Evolutionary conservation across 2,329 filamentous ascomycete genomes (phyloP), one percentile per base, ranked within the genome.

Genomic region (Domatiomyces globalis): DNA sequence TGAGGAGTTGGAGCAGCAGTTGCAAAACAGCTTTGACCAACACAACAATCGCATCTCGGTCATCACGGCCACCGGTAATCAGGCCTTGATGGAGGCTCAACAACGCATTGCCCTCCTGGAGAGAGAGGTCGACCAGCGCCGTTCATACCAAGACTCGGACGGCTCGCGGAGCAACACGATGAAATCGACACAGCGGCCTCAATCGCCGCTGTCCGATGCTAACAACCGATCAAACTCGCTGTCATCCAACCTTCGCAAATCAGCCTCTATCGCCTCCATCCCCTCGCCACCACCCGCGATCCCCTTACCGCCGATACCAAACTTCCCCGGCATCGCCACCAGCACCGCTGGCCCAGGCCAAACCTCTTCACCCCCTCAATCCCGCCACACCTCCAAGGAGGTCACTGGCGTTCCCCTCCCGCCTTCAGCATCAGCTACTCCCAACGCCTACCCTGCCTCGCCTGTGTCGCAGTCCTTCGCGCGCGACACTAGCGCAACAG

Each of bases 211-310:
- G 67, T 17, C 61, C 58, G 51, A 68, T 33, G 63, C 63, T 27
- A 65, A 77, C 46, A 74, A 77, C 45, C 71, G 79, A 49, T 76
- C 75, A 52, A 76, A 75, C 57, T 81, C 79, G 5, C 71, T 74
- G 55, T 74, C 74, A 45, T 85, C 84, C 12, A 84, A 84, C 58
- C 77, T 92, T 44, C 85, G 87, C 64, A 95, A 95, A 75, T 92
- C 84, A 62, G 75, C 80, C 20, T 92, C 87, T 0, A 83, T 89
- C 46, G 78, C 80, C 10, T 92, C 88, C 2, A 73, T 96, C 9
- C 92, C 92, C 1, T 96, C 92, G 1, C 92, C 92, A 25, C 92
- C 92, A 4, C 92, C 92, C 0, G 88, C 87, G 0, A 95, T 96
- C 61, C 92, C 92, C n/a, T 79, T 98, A 33, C 92, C 92, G 2